phyloP scores from a whole-genome alignment of 75 land plant genomes.

The Picea glauca region DNA sequence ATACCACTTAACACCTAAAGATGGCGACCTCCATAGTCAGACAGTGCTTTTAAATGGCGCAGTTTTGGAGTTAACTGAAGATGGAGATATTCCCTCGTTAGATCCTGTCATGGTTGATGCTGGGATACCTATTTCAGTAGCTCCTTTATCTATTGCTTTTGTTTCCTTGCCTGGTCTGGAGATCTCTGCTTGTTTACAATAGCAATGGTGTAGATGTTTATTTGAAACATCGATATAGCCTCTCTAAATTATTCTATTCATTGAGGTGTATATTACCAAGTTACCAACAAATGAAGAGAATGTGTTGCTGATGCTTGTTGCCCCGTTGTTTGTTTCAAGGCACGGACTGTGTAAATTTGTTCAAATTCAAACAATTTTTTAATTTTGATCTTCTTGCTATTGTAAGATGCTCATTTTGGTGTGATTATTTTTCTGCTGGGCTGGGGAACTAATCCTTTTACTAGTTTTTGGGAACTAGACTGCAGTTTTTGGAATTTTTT shows the following conservation, averaged over 20 bases:
- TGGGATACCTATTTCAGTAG: constrained; percentile 34
- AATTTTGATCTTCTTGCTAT: no score
- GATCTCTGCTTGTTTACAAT: constrained; percentile 26
- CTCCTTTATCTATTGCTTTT: constrained; percentile 60
- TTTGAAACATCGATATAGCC: not conserved
- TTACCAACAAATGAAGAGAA: not conserved
- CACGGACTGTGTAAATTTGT: no score
- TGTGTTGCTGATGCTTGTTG: not conserved
- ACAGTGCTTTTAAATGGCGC: constrained; percentile 56
- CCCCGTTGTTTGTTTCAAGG: no score
- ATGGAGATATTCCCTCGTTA: constrained; percentile 39
- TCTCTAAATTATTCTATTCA: not conserved
- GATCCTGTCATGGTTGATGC: constrained; percentile 16
- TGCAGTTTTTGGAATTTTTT: no score
- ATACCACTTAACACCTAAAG: constrained; percentile 49
- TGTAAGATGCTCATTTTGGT: no score
- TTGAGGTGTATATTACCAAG: not conserved
- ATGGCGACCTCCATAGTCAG: constrained; percentile 42
- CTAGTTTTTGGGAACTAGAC: no score
- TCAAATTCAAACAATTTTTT: no score
- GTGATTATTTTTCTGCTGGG: no score
- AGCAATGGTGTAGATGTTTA: not conserved
- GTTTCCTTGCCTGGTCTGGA: constrained; percentile 41
- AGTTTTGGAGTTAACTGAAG: constrained; percentile 21
- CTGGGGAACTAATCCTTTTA: no score